phyloP scores from a whole-genome alignment of 176 grass and related monocot genomes.

The Puccinellia tenuiflora region DNA sequence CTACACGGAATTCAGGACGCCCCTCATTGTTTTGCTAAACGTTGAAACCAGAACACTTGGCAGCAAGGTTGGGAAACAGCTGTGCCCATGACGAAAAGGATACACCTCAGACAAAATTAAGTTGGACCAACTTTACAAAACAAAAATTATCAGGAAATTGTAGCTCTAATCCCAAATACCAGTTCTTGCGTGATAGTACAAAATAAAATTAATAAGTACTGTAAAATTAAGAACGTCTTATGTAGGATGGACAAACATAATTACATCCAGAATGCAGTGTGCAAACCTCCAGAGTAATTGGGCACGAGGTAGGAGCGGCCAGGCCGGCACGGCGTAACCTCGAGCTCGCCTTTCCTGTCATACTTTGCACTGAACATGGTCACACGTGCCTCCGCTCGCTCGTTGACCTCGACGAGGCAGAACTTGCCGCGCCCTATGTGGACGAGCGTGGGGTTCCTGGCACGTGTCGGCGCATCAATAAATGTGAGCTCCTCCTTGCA shows the following conservation, averaged over 20 bases:
- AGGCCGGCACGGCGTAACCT: neutral
- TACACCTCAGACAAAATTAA: too few species aligned
- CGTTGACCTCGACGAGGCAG: neutral
- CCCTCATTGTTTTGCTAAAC: too few species aligned
- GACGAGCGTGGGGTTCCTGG: neutral
- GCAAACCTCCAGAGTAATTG: neutral
- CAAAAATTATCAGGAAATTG: too few species aligned
- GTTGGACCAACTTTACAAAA: too few species aligned
- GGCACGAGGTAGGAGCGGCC: neutral
- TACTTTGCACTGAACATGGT: neutral
- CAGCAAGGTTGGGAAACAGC: too few species aligned
- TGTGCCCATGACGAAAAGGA: too few species aligned
- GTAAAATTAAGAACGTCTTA: neutral
- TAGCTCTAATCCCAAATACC: too few species aligned
- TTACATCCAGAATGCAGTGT: neutral
- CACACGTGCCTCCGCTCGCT: neutral
- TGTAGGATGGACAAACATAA: neutral
- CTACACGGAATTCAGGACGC: too few species aligned
- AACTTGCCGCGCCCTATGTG: neutral
- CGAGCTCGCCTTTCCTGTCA: neutral
- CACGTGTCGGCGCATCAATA: neutral
- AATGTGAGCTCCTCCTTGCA: neutral
- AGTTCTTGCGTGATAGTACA: neutral
- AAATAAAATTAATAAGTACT: neutral
- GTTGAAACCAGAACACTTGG: too few species aligned